Evolutionary conservation across 2,329 filamentous ascomycete species (phyloP).

Genomic region (Penicillium vulpinum): DNA sequence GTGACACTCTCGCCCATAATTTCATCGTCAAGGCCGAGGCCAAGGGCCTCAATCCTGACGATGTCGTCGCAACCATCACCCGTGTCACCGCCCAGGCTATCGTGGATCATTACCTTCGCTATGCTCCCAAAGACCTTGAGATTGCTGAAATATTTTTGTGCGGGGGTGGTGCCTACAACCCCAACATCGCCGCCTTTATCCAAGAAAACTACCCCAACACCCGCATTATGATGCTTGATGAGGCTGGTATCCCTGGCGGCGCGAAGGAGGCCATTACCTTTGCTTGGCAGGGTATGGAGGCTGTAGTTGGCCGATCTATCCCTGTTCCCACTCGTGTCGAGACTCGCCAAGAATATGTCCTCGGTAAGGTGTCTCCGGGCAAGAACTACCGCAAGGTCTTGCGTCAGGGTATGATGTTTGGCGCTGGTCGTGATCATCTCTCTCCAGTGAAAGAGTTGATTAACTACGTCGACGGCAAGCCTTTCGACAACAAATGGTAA

Average conservation of each 20-base stretch:
- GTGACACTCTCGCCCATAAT: conserved; percentile 56
- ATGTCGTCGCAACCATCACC: conserved; percentile 60
- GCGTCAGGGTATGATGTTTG: conserved; percentile 55
- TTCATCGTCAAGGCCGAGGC: conserved; percentile 51
- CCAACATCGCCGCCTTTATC: conserved; percentile 58
- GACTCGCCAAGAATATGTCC: conserved; percentile 52
- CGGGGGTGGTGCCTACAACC: conserved; percentile 59
- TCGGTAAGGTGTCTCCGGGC: conserved; percentile 58
- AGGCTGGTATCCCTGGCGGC: conserved; percentile 56
- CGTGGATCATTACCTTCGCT: conserved; percentile 42
- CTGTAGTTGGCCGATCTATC: conserved; percentile 56
- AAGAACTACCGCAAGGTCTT: conserved; percentile 57
- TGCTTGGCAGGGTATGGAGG: conserved; percentile 63
- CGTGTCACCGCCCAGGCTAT: conserved; percentile 61
- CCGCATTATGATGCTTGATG: conserved; percentile 57
- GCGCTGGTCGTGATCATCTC: conserved; percentile 46
- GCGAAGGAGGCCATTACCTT: conserved; percentile 63
- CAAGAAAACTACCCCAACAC: conserved; percentile 51
- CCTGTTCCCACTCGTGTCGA: conserved; percentile 58
- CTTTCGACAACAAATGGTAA: conserved; percentile 51
- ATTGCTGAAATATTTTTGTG: conserved; percentile 63
- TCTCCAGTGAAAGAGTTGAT: conserved; percentile 53
- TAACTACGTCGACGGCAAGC: conserved; percentile 51
- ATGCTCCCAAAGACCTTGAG: conserved; percentile 48
- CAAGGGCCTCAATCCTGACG: conserved; percentile 50